These are phyloP conservation scores for Colletotrichum phormii DNA, from an alignment of 2,329 filamentous ascomycete genomes.

Conservation along the genomic window DNA sequence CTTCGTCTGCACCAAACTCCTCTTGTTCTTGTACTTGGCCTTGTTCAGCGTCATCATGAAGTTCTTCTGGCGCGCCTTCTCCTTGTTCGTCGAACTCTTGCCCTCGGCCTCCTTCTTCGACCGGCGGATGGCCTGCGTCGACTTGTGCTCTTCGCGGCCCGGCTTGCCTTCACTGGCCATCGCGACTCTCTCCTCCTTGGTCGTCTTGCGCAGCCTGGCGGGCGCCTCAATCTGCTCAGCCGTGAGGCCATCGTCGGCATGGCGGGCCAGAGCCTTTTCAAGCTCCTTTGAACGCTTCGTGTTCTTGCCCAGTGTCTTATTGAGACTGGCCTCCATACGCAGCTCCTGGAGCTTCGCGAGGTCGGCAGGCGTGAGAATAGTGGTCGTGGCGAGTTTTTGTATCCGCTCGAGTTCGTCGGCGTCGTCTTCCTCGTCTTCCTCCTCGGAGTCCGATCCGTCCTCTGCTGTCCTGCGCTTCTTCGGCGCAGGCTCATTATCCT, in stretches of 20 bases:
- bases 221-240: conserved; percentile 93
- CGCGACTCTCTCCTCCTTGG: conserved; percentile 89
- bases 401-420: conserved; percentile 61
- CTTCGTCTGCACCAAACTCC: conserved; percentile 87
- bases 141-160: conserved; percentile 83
- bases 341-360: conserved; percentile 95
- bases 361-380: conserved; percentile 94
- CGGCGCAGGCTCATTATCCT: conserved; percentile 76
- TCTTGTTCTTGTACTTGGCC: conserved; percentile 94
- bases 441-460: conserved; percentile 35
- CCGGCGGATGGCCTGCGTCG: conserved; percentile 84
- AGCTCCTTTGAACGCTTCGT: conserved; percentile 55
- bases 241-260: conserved; percentile 89
- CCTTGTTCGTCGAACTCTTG: conserved; percentile 97
- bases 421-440: conserved; percentile 57
- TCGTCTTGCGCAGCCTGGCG: conserved; percentile 82
- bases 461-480: conserved; percentile 53
- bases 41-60: conserved; percentile 98
- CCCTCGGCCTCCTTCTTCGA: conserved; percentile 89
- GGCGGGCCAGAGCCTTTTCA: conserved; percentile 65
- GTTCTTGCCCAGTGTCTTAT: conserved; percentile 65
- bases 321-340: conserved; percentile 77
- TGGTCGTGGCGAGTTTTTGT: conserved; percentile 87
- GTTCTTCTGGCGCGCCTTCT: conserved; percentile 98
- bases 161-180: conserved; percentile 86